Base-by-base conservation (phyloP, 768 basidiomycete genomes). In the Rubroboletus satanas region DNA sequence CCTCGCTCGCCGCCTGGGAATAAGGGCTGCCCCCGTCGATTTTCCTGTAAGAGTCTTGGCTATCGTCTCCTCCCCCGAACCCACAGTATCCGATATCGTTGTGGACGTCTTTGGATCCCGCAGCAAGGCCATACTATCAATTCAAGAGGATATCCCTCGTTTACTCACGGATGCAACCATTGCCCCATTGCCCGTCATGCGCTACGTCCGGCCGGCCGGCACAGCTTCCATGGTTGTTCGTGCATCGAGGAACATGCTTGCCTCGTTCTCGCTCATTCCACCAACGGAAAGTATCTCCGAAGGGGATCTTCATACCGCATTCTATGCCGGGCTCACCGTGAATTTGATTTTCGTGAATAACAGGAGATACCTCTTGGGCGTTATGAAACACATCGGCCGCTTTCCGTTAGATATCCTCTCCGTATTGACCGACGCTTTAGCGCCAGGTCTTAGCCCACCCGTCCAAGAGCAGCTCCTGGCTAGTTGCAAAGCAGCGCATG, bases 41-140 rank as follows among this genome's bases (percentile, higher is more conserved):
- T 83, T 83, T 52, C 86, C 85, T 6, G 67, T 69, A 9, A 75
- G 74, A 48, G 84, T 87, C 14, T 62, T 85, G 33, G 82, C 75
- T 12, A 73, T 82, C 51, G 75, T 87, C 42, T 62, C 71, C 11
- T 71, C 74, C 0, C 68, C 73, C 4, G 67, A 75, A 39, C 67
- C 70, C 6, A 62, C 44, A 12, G 66, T 70, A 26, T 55, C 73
- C 11, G 73, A 75, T 51, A 65, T 79, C 44, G 73, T 75, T 23
- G 74, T 82, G 21, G 79, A 86, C 64, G 72, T 84, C 21, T 74
- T 75, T 56, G 78, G 77, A 31, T 72, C 75, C 17, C 68, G 67
- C 18, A 69, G 61, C 32, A 60, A 56, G 38, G 58, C 73, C 4
- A 65, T 74, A 39, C 54, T 76, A 7, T 70, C 76, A 12, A 60